A percentile compares a stretch with the other conserved stretches of the same genome.
Conservation (phyloP, 306 rosid species). For the Bauhinia variegata region DNA sequence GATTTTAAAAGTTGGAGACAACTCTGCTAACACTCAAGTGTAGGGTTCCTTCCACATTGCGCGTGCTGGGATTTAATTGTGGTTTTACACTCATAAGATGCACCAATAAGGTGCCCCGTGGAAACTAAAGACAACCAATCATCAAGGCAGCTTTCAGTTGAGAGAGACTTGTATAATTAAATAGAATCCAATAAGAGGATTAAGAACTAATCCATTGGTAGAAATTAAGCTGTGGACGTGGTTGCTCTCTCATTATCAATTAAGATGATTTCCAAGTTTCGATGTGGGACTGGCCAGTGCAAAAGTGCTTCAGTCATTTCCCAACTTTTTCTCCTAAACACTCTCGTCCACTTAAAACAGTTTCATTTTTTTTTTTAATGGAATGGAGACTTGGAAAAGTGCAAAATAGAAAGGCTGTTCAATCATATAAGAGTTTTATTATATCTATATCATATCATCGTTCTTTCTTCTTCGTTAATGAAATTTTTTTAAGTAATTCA, state of each 20-base stretch:
- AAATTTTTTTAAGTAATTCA: too few species aligned
- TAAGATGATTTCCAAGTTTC: neutral
- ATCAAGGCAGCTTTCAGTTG: conserved; percentile 21
- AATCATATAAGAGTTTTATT: neutral
- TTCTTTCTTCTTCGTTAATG: too few species aligned
- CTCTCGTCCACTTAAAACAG: too few species aligned
- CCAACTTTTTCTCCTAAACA: neutral
- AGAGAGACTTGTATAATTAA: neutral
- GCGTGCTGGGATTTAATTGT: too few species aligned
- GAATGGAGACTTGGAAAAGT: too few species aligned
- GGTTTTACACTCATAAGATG: too few species aligned
- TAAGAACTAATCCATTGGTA: neutral
- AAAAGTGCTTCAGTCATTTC: conserved; percentile 14
- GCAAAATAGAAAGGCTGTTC: neutral
- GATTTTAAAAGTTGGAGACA: conserved; percentile 5
- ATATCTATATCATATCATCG: neutral
- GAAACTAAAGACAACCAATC: too few species aligned
- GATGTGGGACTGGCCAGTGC: neutral
- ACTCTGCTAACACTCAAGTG: neutral
- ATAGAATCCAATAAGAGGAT: conserved; percentile 3
- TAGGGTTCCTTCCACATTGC: neutral
- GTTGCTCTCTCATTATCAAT: neutral
- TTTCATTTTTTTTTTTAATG: too few species aligned
- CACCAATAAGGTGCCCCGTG: conserved; percentile 4
- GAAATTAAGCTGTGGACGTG: too few species aligned